Conservation (phyloP, 2,329 filamentous ascomycete species). For the Pyrenophora seminiperda region DNA sequence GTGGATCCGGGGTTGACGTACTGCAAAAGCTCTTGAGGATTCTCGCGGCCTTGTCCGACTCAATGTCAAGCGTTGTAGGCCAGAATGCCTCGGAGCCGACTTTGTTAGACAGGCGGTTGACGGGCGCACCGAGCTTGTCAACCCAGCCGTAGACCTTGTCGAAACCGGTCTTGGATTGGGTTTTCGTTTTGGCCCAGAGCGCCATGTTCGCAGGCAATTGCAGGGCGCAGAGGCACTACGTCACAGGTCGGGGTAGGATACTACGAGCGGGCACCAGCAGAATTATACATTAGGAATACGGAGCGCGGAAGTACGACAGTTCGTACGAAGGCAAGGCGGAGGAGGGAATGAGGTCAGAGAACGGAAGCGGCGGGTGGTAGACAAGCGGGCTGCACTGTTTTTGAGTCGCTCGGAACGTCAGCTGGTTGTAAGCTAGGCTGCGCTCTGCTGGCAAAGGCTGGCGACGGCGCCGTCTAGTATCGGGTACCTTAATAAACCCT, state of each 20-base stretch:
- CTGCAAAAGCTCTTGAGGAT: conserved; percentile 91
- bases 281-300: conserved; percentile 31
- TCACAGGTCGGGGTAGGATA: conserved; percentile 21
- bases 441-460: conserved; percentile 21
- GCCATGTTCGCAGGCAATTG: conserved; percentile 29
- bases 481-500: conserved; percentile 36
- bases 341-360: conserved; percentile 11
- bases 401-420: conserved; percentile 28
- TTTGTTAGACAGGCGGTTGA: conserved; percentile 82
- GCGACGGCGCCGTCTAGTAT: conserved; percentile 15
- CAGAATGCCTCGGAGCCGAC: conserved; percentile 82
- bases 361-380: conserved; percentile 24
- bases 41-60: conserved; percentile 88
- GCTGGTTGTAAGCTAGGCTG: conserved; percentile 19
- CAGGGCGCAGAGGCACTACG: conserved; percentile 9
- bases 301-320: conserved; percentile 17
- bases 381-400: conserved; percentile 34
- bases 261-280: conserved; percentile 21
- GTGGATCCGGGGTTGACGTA: conserved; percentile 54
- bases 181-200: conserved; percentile 44
- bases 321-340: conserved; percentile 16
- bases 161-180: conserved; percentile 57
- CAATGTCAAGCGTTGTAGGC: conserved; percentile 83
- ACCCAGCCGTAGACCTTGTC: conserved; percentile 72
- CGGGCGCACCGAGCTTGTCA: conserved; percentile 73